Evolutionary conservation across 371 early-diverging fungal species (phyloP), one percentile per base, ranked within the genome.

Genomic region (Apophysomyces elegans): DNA sequence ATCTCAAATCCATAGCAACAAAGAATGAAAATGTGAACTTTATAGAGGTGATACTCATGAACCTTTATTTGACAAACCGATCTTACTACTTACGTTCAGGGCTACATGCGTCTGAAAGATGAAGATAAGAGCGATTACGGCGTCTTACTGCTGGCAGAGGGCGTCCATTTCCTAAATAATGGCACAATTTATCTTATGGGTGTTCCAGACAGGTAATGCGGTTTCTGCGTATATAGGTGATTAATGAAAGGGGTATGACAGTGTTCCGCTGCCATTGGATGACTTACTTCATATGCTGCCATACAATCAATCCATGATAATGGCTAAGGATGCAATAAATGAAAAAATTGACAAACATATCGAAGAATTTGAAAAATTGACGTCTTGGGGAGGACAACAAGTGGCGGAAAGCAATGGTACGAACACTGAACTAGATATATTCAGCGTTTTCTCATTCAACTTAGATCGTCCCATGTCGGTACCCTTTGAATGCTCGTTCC

Each of bases 231-330:
- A 18, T 63, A 38, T 18, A 21, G 12, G 36, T 63, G 13, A 39
- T 37, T 57, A 18, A 44, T 12, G n/a, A 47, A 26, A 14, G 2
- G 44, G 18, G 7, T 26, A 7, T 14, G 36, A 37, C 54, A 84
- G 81, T 21, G 56, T 60, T 6, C 65, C 69, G 9, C 74, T 79
- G 21, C 79, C 84, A 1, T 43, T 75, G 12, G 75, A 78, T 70
- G 79, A 81, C n/a, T 56, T 90, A 4, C 63, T 91, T 36, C 83
- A 88, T 26, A 79, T 88, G 68, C 73, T 88, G 70, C 87, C 89
- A 13, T 72, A 69, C 54, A 77, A 85, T 50, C 60, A 58, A 7
- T 69, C 86, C 0, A 79, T 91, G 58, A 39, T 47, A 5, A 41
- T 61, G 13, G 58, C 75, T 16, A 60, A 69, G 45, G 37, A 63